Base-by-base conservation (phyloP, 371 early-diverging fungal species). In the Mycotypha africana region DNA sequence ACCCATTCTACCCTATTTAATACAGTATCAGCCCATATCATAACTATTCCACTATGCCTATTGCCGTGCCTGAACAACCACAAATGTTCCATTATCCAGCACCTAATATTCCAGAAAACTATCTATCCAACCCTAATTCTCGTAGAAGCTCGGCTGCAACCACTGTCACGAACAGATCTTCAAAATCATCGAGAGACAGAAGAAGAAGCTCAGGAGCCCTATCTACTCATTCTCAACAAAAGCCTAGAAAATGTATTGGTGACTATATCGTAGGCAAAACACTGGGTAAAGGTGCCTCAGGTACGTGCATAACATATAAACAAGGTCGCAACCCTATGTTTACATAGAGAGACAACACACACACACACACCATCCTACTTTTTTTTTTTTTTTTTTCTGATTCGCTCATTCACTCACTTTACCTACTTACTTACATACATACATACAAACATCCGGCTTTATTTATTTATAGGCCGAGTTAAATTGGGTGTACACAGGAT, bases 231-330 rank as follows among this genome's bases (percentile, higher is more conserved):
- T 49, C 58, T 22, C 43, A 53, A 33, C 67, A 65, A 40, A 73
- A 69, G 35, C 60, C 70, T 9, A 65, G 61, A 22, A 67, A 65
- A 55, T 58, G 48, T 20, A 69, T 73, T 50, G 74, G 74, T n/a
- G 74, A 73, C 20, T 73, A 73, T 45, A 51, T 65, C 45, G 67
- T 73, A 15, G 74, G 74, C 9, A 73, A 69, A 47, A 73, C 74
- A 4, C 53, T 73, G 6, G 74, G 74, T 31, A 73, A 73, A 49
- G 74, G 74, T 34, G 74, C 74, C 25, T 73, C 74, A 51, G 74
- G 74, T 73, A 68, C 37, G n/a, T n/a, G n/a, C n/a, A n/a, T n/a
- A n/a, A n/a, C n/a, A n/a, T n/a, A n/a, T n/a, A n/a, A n/a, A 28
- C 30, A 28, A 28, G 12, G 12, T 8, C 30, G 6, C 30, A 28